These are phyloP conservation scores for Besnoitia besnoiti DNA, from an alignment of 169 alveolate species.

Conservation along the genomic window DNA sequence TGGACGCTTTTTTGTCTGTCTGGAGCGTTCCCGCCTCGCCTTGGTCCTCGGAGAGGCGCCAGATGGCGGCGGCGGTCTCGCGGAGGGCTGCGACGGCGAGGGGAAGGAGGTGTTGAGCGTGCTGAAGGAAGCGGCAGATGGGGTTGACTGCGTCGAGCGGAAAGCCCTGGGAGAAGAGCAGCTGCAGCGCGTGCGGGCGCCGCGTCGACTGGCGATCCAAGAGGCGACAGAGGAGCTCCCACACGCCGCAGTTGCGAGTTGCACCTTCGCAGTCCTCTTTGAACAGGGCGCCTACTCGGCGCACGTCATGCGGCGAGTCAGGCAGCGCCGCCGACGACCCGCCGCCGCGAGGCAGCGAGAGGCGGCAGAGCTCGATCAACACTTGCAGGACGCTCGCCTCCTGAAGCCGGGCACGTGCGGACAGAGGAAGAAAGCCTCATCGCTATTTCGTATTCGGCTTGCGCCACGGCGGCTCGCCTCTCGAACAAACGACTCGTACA, in stretches of 20 bases:
- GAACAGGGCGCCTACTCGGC: no score
- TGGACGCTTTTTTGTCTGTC: neutral
- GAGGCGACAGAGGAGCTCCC: conserved; percentile 31
- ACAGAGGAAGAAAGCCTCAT: neutral
- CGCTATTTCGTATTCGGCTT: no score
- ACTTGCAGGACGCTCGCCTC: conserved; percentile 56
- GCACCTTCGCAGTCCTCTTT: neutral
- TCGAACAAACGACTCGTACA: no score
- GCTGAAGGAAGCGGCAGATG: conserved; percentile 14
- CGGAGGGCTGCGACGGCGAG: neutral
- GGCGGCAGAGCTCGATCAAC: conserved; percentile 46
- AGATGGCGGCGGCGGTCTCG: conserved; percentile 23
- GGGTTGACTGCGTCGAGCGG: conserved; percentile 43
- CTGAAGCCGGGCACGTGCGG: neutral
- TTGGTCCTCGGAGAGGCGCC: conserved; percentile 9
- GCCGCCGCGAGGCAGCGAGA: neutral
- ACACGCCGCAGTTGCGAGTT: neutral
- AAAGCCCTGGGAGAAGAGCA: conserved; percentile 45
- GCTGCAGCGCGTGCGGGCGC: conserved; percentile 54
- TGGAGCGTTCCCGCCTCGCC: neutral
- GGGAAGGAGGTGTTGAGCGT: conserved; percentile 46
- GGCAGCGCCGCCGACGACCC: neutral
- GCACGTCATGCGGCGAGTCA: no score
- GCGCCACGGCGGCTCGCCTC: neutral
- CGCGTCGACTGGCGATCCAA: conserved; percentile 40